Evolutionary conservation across 306 rosid species (phyloP), one percentile per base, ranked within the genome.

Genomic region (Amphicarpaea edgeworthii): DNA sequence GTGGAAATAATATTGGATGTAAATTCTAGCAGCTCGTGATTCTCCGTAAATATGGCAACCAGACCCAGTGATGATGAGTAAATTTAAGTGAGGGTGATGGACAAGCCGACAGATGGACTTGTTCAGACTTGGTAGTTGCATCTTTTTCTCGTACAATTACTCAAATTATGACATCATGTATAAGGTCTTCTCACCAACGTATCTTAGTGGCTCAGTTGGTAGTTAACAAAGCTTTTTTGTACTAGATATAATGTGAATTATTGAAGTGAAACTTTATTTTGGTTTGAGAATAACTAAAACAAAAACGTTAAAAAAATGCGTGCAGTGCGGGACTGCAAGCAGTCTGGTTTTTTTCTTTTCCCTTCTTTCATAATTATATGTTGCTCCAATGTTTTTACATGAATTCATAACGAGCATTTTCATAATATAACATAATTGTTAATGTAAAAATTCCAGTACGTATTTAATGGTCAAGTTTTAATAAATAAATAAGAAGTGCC

Each of bases 361-460:
- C 32, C 21, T 28, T 6, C 10, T 1, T 57, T 53, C 30, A 53
- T 53, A 53, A 3, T 19, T 9, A 53, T 5, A 23, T 53, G 7
- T 53, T 61, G 58, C 26, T 51, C n/a, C 7, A 50, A 16, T n/a
- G 68, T 24, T 61, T 62, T 40, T 4, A 62, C 26, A 17, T 62
- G 40, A 24, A 16, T 12, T 51, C 58, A 51, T 24, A 26, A 26
- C 40, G 17, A 57, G 16, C 63, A 12, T 24, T 24, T 9, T 24
- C n/a, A 55, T 12, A 57, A 38, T 38, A 38, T 8, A 38, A 38
- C 42, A 40, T 40, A 8, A 12, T 12, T 24, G 19, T 58, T 58
- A 24, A 24, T 3, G 3, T 59, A 7, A 28, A 59, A 14, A 26
- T 28, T 58, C 3, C 2, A 28, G 1, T 3, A 28, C 1, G 5